Conservation (phyloP, 2,329 filamentous ascomycete species). For the Penicillium rolfsii region DNA sequence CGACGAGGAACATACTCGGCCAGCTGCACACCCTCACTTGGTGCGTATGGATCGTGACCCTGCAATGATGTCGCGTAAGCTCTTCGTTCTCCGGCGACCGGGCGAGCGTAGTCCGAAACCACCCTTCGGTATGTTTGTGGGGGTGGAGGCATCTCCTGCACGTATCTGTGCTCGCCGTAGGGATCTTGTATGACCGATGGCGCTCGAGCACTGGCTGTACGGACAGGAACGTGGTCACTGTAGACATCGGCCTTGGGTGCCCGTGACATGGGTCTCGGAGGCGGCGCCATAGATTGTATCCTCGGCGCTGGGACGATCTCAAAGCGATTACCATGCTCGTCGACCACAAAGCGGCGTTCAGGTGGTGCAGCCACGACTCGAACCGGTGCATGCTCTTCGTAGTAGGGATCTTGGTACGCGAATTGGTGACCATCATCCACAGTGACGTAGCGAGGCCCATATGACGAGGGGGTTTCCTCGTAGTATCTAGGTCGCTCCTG, state of each 20-base stretch:
- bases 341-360: constrained; percentile 72
- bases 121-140: constrained; percentile 46
- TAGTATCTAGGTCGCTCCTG: constrained; percentile 46
- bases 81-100: constrained; percentile 36
- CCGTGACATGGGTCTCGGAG: constrained; percentile 39
- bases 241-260: constrained; percentile 40
- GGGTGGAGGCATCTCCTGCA: constrained; percentile 51
- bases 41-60: constrained; percentile 40
- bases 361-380: constrained; percentile 58
- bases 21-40: constrained; percentile 47
- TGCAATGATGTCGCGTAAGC: constrained; percentile 38
- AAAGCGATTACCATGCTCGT: constrained; percentile 82
- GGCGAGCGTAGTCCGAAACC: constrained; percentile 40
- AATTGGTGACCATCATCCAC: constrained; percentile 44
- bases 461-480: constrained; percentile 40
- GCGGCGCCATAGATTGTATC: constrained; percentile 39
- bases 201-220: constrained; percentile 43
- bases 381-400: constrained; percentile 48
- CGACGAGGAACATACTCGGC: constrained; percentile 45
- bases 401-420: constrained; percentile 46
- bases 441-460: constrained; percentile 40
- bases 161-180: constrained; percentile 45
- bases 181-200: constrained; percentile 49
- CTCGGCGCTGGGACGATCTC: constrained; percentile 53
- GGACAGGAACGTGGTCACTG: constrained; percentile 37